Base-by-base conservation (phyloP, 1,284 basidiomycete genomes). In the Nidula niveotomentosa region DNA sequence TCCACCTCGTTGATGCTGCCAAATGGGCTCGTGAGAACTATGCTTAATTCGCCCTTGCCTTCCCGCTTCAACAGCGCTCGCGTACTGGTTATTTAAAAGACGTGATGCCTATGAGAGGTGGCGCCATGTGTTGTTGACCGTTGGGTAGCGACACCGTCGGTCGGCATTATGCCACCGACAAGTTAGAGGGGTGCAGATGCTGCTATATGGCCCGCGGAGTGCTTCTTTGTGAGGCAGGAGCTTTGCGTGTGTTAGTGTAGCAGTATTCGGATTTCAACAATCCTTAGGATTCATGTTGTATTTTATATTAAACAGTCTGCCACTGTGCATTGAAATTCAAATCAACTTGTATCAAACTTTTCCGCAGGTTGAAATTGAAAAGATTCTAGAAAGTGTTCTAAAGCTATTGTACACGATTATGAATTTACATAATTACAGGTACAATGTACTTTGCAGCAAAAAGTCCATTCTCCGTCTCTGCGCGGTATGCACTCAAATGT, bases 61-160 rank as follows among this genome's bases (percentile, higher is more conserved):
- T 75, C 77, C 78, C 87, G 92, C 91, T 94, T 94, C 92, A 94
- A 94, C 92, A 94, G 92, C 91, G 86, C 70, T 73, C 70, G 65
- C 66, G 66, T 67, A 69, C 62, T 69, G 23, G 23, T 23, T 23
- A 23, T 63, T 71, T 69, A 61, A 62, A 58, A 50, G 54, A 56
- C 50, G 13, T 60, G 60, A 53, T 56, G 52, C 57, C 58, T 53
- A 53, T 47, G 58, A 45, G 18, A 46, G 50, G 54, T 52, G 57
- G 56, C 49, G 55, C 56, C 53, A 59, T 56, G 56, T 62, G 56
- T 64, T 61, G 56, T 67, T 74, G 72, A 77, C 71, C 71, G 70
- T 68, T 70, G 71, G 72, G 74, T 77, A 68, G 76, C 72, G 70
- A 74, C 68, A 67, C 60, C 56, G 55, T 54, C 44, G 60, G 58